Percentiles rank a stretch among this genome's conserved stretches.
phyloP scores from a whole-genome alignment of 257 asterid genomes.

The Gentiana dahurica region DNA sequence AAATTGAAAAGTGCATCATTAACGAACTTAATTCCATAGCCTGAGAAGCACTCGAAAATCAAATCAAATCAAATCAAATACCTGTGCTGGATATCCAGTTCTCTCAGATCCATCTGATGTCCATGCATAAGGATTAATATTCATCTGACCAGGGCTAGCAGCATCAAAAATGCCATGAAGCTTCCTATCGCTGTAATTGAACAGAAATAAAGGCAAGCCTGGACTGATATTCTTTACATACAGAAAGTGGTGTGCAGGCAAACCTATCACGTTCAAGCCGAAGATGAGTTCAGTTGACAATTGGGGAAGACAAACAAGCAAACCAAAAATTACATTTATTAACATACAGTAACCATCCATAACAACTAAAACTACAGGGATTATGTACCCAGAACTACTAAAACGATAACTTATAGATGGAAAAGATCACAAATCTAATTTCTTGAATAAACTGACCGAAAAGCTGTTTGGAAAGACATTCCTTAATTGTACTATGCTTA shows the following conservation, averaged over 20 bases:
- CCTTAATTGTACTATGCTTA: slow-evolving; percentile 22
- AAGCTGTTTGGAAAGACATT: slow-evolving; percentile 26
- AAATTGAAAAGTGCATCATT: background rate
- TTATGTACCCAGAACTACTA: too few relatives aligned
- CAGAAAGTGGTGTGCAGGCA: slow-evolving; percentile 49
- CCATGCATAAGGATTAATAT: slow-evolving; percentile 83
- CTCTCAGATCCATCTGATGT: slow-evolving; percentile 59
- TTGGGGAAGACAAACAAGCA: slow-evolving; percentile 4
- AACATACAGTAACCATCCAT: background rate
- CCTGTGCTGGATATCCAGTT: slow-evolving; percentile 84
- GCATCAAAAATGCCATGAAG: slow-evolving; percentile 83
- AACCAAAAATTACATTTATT: background rate
- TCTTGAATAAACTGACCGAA: slow-evolving; percentile 22
- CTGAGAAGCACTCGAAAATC: slow-evolving; percentile 10
- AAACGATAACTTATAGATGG: background rate
- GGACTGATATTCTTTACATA: slow-evolving; percentile 66
- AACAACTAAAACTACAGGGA: too few relatives aligned
- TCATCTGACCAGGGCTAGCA: slow-evolving; percentile 62
- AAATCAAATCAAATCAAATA: slow-evolving; percentile 13
- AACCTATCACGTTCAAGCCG: slow-evolving; percentile 37
- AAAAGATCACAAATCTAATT: background rate
- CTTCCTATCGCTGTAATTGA: slow-evolving; percentile 53
- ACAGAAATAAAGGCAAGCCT: slow-evolving; percentile 77
- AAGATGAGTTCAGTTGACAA: slow-evolving; percentile 3
- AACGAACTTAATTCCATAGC: slow-evolving; percentile 4